phyloP scores from a whole-genome alignment of 2,329 filamentous ascomycete species.

The Myriosclerotinia duriaeana region DNA sequence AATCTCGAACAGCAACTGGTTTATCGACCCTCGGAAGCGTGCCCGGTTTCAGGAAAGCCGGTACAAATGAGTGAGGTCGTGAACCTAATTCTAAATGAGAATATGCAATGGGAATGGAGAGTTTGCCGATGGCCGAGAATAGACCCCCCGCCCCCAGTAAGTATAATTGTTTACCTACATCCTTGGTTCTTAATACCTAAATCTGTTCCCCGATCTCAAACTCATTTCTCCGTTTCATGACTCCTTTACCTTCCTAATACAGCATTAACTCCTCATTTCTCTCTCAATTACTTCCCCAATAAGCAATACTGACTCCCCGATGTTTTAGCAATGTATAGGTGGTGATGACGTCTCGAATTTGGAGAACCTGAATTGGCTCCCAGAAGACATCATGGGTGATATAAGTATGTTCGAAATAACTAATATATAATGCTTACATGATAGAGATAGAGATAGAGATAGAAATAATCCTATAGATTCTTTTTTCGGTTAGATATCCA shows the following conservation, averaged over 20 bases:
- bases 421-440: neutral
- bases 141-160: neutral
- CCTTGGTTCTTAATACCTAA: no score
- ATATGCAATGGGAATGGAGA: constrained; percentile 26
- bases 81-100: constrained; percentile 19
- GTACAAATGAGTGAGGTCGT: constrained; percentile 21
- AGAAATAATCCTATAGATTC: neutral
- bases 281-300: no score
- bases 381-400: neutral
- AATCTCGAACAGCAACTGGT: constrained; percentile 27
- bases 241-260: no score
- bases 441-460: neutral
- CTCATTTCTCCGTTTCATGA: no score
- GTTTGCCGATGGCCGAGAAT: neutral
- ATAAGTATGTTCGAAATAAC: neutral
- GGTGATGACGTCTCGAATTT: neutral
- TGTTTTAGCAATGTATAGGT: neutral
- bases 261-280: no score
- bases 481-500: neutral
- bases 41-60: neutral
- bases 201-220: no score
- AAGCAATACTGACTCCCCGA: no score
- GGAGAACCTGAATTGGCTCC: neutral
- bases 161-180: no score
- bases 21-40: neutral